Evolutionary conservation across 495 filamentous ascomycete species (phyloP).

Genomic region (Thozetella sp.): DNA sequence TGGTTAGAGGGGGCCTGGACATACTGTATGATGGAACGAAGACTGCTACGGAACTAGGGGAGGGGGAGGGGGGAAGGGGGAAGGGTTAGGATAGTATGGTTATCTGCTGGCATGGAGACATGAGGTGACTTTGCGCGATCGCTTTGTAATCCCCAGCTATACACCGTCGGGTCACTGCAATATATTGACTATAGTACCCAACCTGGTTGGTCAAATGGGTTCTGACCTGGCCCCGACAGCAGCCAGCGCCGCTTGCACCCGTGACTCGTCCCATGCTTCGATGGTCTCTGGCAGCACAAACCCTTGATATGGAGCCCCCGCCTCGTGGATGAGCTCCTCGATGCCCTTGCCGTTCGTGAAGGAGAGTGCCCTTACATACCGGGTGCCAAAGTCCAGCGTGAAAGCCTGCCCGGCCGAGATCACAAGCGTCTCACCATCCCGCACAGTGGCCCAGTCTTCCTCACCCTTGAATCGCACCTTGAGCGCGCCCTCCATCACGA

Average conservation of each 20-base stretch:
- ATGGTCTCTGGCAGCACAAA: not conserved
- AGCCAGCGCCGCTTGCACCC: not conserved
- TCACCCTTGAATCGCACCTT: not conserved
- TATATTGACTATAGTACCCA: too few relatives aligned
- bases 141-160: too few relatives aligned
- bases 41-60: too few relatives aligned
- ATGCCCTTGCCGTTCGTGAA: not conserved
- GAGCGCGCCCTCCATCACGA: not conserved
- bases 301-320: not conserved
- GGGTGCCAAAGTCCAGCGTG: not conserved
- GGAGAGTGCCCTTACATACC: not conserved
- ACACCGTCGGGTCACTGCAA: too few relatives aligned
- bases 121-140: too few relatives aligned
- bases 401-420: not conserved
- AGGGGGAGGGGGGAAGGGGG: too few relatives aligned
- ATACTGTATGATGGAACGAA: too few relatives aligned
- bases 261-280: not conserved
- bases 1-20: too few relatives aligned
- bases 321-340: not conserved
- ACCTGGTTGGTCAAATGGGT: too few relatives aligned
- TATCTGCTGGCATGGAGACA: too few relatives aligned
- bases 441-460: not conserved
- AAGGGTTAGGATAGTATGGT: too few relatives aligned
- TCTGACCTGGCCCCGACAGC: not conserved
- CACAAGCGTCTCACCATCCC: not conserved